Percentiles rank a stretch among this genome's conserved stretches.
phyloP scores from a whole-genome alignment of 208 protist species.

The Leishmania arabica region DNA sequence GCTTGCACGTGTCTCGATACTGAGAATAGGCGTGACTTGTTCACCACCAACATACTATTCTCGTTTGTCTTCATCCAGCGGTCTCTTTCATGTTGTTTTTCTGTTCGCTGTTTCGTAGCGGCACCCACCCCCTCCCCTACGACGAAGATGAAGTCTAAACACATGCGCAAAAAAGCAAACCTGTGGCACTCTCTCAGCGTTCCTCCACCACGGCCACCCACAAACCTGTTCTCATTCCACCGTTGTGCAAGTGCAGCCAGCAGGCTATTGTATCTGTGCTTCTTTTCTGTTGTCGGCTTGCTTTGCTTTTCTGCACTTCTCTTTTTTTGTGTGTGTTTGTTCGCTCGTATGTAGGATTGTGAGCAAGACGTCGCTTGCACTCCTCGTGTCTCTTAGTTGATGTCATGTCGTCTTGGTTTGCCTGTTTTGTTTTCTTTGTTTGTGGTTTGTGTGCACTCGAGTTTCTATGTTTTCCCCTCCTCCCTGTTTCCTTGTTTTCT shows the following conservation, averaged over 20 bases:
- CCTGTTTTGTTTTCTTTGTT: neutral
- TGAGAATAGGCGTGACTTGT: neutral
- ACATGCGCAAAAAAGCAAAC: no score
- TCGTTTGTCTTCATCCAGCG: neutral
- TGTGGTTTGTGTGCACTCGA: no score
- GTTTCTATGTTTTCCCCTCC: neutral
- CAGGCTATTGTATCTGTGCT: no score
- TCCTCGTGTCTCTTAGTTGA: neutral
- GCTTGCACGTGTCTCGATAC: neutral
- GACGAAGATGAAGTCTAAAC: neutral
- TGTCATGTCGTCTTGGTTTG: neutral
- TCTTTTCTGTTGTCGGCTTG: neutral
- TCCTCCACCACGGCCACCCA: no score
- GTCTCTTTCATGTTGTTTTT: neutral
- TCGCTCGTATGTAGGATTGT: neutral
- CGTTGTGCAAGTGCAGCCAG: no score
- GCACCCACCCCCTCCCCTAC: neutral
- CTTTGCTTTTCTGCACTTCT: neutral
- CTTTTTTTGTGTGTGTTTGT: slow-evolving; percentile 1
- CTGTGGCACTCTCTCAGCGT: no score
- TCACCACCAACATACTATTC: neutral
- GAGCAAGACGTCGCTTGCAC: no score
- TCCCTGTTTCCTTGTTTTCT: neutral
- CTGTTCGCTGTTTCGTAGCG: neutral
- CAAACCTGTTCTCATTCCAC: no score